Conservation (phyloP, 1,284 basidiomycete species). For the Sanghuangporus weigelae region DNA sequence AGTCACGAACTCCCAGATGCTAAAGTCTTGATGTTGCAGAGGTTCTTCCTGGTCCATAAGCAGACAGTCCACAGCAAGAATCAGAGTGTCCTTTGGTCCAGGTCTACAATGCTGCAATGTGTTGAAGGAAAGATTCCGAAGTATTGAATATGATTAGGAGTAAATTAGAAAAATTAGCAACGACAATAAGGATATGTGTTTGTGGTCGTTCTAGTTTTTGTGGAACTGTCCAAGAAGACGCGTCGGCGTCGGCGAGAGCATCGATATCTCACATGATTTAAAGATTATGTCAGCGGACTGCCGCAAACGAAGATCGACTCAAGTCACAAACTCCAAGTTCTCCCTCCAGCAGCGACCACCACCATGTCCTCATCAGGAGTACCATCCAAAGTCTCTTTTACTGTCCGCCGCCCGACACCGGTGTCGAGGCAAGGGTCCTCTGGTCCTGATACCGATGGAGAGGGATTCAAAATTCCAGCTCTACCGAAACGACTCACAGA, state of each 20-base stretch:
- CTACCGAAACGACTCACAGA: conserved; percentile 49
- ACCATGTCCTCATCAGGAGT: neutral
- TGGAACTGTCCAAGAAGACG: neutral
- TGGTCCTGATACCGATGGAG: conserved; percentile 50
- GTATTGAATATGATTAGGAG: neutral
- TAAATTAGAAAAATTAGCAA: neutral
- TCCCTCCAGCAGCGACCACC: neutral
- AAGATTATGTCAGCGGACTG: neutral
- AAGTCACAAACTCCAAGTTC: neutral
- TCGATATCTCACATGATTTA: neutral
- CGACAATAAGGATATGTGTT: neutral
- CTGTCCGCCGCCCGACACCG: conserved; percentile 63
- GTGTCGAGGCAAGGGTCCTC: conserved; percentile 54
- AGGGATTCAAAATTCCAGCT: conserved; percentile 50
- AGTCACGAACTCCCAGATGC: conserved; percentile 75
- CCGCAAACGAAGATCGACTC: neutral
- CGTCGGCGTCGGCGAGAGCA: neutral
- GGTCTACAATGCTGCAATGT: neutral
- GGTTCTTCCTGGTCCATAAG: conserved; percentile 3
- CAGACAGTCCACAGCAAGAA: neutral
- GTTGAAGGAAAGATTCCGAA: neutral
- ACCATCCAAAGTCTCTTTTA: conserved; percentile 53
- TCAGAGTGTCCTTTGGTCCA: neutral
- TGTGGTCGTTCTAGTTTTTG: neutral
- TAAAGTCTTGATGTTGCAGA: conserved; percentile 29